Conservation (phyloP, 352 stramenopile species). For the Phytopythium sindhum region DNA sequence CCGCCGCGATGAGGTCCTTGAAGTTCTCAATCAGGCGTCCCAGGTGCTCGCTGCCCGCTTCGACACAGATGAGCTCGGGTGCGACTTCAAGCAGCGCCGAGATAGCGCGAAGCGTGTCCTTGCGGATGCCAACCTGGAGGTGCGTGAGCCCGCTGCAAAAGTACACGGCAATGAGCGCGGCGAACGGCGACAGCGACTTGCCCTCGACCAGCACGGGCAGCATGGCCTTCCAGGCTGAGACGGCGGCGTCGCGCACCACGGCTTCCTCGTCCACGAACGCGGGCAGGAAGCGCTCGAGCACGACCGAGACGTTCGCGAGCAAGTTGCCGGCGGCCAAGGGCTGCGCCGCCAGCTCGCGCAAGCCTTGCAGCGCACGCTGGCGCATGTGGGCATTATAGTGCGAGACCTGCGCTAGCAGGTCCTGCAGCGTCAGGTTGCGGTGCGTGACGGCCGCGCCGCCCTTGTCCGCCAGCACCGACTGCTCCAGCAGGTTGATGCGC, state of each 20-base stretch:
- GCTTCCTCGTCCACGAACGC: slow-evolving; percentile 76
- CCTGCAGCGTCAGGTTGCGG: slow-evolving; percentile 58
- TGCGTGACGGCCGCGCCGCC: slow-evolving; percentile 54
- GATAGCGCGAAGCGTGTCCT: slow-evolving; percentile 74
- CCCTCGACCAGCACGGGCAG: slow-evolving; percentile 46
- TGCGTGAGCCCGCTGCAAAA: slow-evolving; percentile 81
- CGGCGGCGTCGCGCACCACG: slow-evolving; percentile 67
- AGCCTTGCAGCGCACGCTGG: slow-evolving; percentile 58
- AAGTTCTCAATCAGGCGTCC: slow-evolving; percentile 80
- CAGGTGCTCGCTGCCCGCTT: slow-evolving; percentile 50
- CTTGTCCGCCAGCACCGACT: slow-evolving; percentile 76
- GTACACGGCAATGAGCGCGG: slow-evolving; percentile 70
- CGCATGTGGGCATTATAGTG: slow-evolving; percentile 85
- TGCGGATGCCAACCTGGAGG: slow-evolving; percentile 67
- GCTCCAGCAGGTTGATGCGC: slow-evolving; percentile 80
- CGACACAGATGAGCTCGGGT: slow-evolving; percentile 49
- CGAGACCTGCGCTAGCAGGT: slow-evolving; percentile 59
- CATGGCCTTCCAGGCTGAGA: slow-evolving; percentile 65
- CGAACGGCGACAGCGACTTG: slow-evolving; percentile 63
- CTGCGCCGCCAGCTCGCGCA: slow-evolving; percentile 56
- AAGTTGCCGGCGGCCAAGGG: slow-evolving; percentile 43
- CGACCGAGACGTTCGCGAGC: slow-evolving; percentile 62
- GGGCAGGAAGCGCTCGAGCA: slow-evolving; percentile 76
- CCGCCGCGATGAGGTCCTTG: slow-evolving; percentile 56
- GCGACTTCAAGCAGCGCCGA: slow-evolving; percentile 54